A percentile compares a stretch with the other conserved stretches of the same genome.
Evolutionary conservation across 1,284 basidiomycete genomes (phyloP).

Genomic region (Phaffia rhodozyma): DNA sequence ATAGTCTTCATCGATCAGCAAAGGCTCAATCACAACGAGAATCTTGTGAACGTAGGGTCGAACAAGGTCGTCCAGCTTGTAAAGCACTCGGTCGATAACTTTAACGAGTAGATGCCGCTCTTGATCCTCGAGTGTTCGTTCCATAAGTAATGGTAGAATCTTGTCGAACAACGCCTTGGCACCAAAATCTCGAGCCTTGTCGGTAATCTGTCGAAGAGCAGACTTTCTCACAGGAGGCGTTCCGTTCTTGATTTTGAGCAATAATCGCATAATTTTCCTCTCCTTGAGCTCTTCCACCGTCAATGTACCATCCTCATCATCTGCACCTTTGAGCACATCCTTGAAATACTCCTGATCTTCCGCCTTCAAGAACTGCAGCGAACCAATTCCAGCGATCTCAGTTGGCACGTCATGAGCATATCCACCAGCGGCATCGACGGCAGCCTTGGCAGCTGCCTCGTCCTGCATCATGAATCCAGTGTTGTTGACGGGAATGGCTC

Average conservation of each 20-base stretch:
- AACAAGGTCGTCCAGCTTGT: constrained; percentile 98
- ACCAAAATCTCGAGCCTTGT: constrained; percentile 96
- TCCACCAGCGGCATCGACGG: constrained; percentile 77
- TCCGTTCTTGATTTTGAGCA: constrained; percentile 99
- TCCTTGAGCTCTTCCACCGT: constrained; percentile 98
- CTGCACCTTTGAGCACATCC: constrained; percentile 70
- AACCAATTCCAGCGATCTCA: constrained; percentile 95
- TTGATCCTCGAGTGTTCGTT: constrained; percentile 95
- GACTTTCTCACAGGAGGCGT: constrained; percentile 97
- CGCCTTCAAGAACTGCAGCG: constrained; percentile 92
- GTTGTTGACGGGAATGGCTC: constrained; percentile 46
- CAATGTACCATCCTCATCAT: constrained; percentile 70
- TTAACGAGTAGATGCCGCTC: constrained; percentile 97
- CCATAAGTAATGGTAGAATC: constrained; percentile 96
- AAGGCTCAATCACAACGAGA: constrained; percentile 95
- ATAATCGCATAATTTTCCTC: constrained; percentile 98
- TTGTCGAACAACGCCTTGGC: constrained; percentile 99
- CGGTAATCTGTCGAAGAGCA: constrained; percentile 95
- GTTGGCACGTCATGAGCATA: constrained; percentile 78
- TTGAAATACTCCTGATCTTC: constrained; percentile 98
- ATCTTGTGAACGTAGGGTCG: constrained; percentile 99
- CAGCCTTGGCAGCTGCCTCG: constrained; percentile 72
- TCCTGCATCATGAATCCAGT: constrained; percentile 91
- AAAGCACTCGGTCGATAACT: constrained; percentile 96
- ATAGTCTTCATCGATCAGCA: constrained; percentile 98